Evolutionary conservation across 179 eudicot genomes (phyloP).

Genomic region (Heliamphora pulchella): DNA sequence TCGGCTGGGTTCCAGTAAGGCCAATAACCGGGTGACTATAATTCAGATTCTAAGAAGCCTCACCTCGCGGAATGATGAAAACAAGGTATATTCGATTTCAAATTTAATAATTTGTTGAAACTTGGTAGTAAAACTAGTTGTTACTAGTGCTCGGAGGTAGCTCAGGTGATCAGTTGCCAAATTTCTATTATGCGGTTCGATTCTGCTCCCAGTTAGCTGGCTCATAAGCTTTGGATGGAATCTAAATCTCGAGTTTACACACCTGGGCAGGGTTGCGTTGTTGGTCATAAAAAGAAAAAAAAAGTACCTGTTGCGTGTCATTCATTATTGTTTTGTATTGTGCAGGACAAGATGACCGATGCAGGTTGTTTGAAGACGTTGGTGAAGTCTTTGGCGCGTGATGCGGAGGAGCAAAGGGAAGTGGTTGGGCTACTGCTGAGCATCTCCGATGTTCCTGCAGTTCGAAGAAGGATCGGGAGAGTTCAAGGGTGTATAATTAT

Average conservation of each 20-base stretch:
- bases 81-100: constrained; percentile 41
- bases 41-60: constrained; percentile 54
- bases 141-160: neutral
- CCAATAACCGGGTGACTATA: constrained; percentile 44
- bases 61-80: constrained; percentile 28
- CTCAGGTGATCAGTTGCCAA: no score
- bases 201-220: no score
- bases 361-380: constrained; percentile 38
- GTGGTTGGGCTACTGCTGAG: constrained; percentile 64
- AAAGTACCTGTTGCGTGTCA: neutral
- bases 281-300: no score
- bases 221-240: no score
- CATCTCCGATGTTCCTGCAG: constrained; percentile 43
- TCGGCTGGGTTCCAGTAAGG: constrained; percentile 49
- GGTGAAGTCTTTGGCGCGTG: constrained; percentile 69
- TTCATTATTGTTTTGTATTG: constrained; percentile 4
- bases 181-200: no score
- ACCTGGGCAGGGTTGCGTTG: no score
- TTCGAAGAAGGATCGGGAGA: constrained; percentile 64
- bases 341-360: constrained; percentile 79
- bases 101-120: neutral
- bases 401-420: constrained; percentile 60
- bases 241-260: no score
- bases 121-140: neutral
- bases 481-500: constrained; percentile 79